A percentile compares a stretch with the other conserved stretches of the same genome.
phyloP scores from a whole-genome alignment of 371 early-diverging fungal genomes.

The Mucor lusitanicus region DNA sequence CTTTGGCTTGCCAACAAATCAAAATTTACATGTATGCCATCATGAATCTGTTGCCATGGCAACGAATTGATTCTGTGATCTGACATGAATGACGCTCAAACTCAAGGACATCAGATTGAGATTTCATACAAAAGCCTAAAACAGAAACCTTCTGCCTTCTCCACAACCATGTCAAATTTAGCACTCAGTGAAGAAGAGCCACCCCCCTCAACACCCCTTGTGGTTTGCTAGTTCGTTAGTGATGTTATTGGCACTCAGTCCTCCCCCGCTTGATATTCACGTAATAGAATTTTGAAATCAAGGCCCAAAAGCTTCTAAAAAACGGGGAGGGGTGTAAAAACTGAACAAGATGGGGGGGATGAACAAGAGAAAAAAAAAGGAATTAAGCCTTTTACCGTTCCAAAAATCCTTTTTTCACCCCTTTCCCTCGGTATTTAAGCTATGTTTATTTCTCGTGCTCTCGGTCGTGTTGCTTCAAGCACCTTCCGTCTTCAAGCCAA shows the following conservation, averaged over 20 bases:
- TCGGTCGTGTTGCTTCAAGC: conserved; percentile 40
- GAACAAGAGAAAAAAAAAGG: conserved; percentile 4
- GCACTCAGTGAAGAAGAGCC: conserved; percentile 3
- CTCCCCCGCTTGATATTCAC: conserved; percentile 1
- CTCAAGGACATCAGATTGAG: not conserved
- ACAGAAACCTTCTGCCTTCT: conserved; percentile 1
- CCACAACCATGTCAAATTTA: conserved; percentile 16
- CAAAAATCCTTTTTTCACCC: conserved; percentile 19
- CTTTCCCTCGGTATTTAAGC: conserved; percentile 30
- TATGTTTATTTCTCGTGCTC: conserved; percentile 43
- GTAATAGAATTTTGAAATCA: not conserved
- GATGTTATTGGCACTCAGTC: not conserved
- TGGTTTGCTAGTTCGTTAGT: conserved; percentile 3
- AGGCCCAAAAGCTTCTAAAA: not conserved
- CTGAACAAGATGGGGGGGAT: not conserved
- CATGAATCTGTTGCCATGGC: not conserved
- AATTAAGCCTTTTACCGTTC: conserved; percentile 10
- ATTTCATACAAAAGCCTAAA: not conserved
- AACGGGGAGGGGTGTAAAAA: conserved; percentile 4
- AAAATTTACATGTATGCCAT: not conserved
- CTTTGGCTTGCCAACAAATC: not conserved
- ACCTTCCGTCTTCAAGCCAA: conserved; percentile 31
- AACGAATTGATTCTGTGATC: not conserved
- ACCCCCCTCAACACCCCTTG: conserved; percentile 5
- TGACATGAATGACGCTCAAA: not conserved